Conservation (phyloP, 2,329 filamentous ascomycete species). For the Aspergillus melleus region DNA sequence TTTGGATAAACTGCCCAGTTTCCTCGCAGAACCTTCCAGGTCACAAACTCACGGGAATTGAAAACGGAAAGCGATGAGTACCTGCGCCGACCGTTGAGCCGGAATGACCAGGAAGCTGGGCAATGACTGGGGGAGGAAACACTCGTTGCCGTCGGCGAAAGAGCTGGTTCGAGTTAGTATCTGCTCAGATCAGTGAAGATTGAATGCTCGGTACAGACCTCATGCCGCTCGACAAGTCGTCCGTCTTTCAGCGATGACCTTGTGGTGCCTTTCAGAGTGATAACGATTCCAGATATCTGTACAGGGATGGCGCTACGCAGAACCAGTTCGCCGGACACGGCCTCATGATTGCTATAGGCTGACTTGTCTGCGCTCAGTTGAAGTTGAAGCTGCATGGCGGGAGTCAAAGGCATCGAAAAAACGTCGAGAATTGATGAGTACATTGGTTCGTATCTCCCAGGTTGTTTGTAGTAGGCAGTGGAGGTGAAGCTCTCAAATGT, state of each 20-base stretch:
- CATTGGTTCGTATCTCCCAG: no score
- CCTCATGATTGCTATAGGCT: conserved; percentile 12
- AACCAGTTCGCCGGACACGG: conserved; percentile 17
- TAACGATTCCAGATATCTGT: conserved; percentile 14
- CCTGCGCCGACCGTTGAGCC: conserved; percentile 4
- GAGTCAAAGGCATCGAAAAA: neutral
- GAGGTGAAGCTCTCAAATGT: no score
- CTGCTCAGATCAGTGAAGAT: neutral
- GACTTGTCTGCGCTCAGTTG: conserved; percentile 7
- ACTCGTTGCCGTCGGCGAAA: conserved; percentile 6
- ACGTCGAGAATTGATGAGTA: no score
- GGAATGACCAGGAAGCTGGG: neutral
- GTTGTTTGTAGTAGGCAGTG: no score
- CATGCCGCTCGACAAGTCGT: conserved; percentile 13
- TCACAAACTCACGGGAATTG: conserved; percentile 8
- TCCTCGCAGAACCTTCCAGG: neutral
- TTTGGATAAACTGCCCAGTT: neutral
- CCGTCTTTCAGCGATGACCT: conserved; percentile 13
- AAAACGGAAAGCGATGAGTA: conserved; percentile 9
- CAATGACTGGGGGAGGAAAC: conserved; percentile 9
- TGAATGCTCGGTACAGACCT: conserved; percentile 5
- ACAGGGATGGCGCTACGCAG: conserved; percentile 10
- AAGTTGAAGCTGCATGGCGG: conserved; percentile 12
- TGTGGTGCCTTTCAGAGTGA: conserved; percentile 15
- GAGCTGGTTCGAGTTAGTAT: conserved; percentile 5